Conservation (phyloP, 2,329 filamentous ascomycete genomes). For the Passalora sequoiae region DNA sequence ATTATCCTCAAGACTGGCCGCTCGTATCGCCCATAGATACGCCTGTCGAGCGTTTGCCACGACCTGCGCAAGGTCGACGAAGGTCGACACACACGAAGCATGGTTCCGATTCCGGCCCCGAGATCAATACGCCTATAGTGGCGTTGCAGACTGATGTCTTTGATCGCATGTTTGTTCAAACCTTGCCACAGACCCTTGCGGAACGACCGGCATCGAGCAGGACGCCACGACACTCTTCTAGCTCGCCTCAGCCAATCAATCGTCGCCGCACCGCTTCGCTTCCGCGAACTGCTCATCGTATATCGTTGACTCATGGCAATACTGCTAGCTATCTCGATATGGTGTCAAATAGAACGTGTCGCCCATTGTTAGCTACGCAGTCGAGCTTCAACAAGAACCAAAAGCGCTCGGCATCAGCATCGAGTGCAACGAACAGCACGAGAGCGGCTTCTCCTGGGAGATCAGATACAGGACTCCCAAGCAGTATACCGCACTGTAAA, state of each 20-base stretch:
- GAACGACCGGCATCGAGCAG: constrained; percentile 2
- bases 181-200: constrained; percentile 20
- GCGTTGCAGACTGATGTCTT: constrained; percentile 30
- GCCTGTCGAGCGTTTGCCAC: constrained; percentile 1
- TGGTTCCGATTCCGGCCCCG: constrained; percentile 9
- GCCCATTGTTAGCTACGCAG: background rate
- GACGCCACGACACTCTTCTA: background rate
- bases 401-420: background rate
- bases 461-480: no score
- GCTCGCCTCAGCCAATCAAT: background rate
- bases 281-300: constrained; percentile 5
- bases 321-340: constrained; percentile 11
- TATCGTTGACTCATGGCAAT: background rate
- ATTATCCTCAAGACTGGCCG: constrained; percentile 25
- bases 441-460: no score
- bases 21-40: constrained; percentile 9
- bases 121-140: constrained; percentile 17
- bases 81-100: background rate
- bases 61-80: background rate
- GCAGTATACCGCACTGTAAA: no score
- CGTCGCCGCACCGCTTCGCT: constrained; percentile 11
- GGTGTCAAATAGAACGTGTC: constrained; percentile 5
- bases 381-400: background rate
- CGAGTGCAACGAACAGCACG: background rate
- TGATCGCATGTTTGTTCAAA: constrained; percentile 32